Base-by-base conservation (phyloP, 1,284 basidiomycete genomes). In the Puccinia sorghi region DNA sequence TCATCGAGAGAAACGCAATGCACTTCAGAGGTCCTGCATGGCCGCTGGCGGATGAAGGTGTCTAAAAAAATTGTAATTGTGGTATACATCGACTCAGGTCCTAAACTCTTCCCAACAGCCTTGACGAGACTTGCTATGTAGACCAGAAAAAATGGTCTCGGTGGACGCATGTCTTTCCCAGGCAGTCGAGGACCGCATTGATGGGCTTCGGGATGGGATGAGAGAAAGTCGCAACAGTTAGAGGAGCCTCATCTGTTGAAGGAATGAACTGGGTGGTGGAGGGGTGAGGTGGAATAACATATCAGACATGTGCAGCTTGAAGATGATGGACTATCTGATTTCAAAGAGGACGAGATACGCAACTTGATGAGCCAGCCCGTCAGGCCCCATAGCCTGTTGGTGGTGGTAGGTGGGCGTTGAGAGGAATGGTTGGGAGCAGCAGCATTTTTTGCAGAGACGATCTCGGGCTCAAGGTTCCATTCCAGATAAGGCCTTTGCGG, bases 331-430 rank as follows among this genome's bases (percentile, higher is more conserved):
- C n/a, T n/a, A n/a, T n/a, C n/a, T n/a, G n/a, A 39, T 27, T 7
- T 9, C 7, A 12, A 59, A 12, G 15, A 43, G 37, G 25, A 46
- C 1, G 25, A 22, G 8, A 46, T 25, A 54, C 70, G 54, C 56
- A 63, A 76, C 73, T 76, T 27, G n/a, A 76, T 57, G 20, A 76
- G 32, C 73, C 73, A 76, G 52, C 73, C 73, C 17, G 61, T 76
- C 2, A 76, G 50, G 11, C 73, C 73, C 73, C 73, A 76, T 41
- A 76, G 73, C 39, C 32, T 74, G 25, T 43, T 9, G 41, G 25
- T 41, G n/a, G n/a, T 57, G n/a, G 20, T 43, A 8, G 46, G 17
- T 32, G 9, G 43, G 13, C 6, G 39, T 32, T 46, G 41, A 43
- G 63, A 11, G 37, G n/a, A 17, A 32, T 6, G 32, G 7, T 0